Base-by-base conservation (phyloP, 176 grass and related monocot species). In the Oryza punctata region DNA sequence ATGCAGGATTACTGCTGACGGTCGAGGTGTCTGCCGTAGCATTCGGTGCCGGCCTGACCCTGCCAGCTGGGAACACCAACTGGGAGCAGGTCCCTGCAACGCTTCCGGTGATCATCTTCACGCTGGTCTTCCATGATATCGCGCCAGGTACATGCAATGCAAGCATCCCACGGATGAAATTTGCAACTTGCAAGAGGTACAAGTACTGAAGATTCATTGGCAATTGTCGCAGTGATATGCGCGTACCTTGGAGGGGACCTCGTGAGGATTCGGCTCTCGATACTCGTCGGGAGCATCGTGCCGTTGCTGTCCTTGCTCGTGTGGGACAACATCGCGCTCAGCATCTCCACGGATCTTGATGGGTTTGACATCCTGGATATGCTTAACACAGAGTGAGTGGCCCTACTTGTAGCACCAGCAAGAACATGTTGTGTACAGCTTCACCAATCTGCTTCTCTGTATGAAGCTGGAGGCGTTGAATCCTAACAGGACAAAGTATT, bases 91-190 rank as follows among this genome's bases (percentile, higher is more conserved):
- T 87, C 75, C 89, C 94, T 4, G 82, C 88, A 29, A 69, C 90
- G 38, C 72, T 97, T 11, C 94, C 90, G 0, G 92, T 89, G 76
- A 91, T 94, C 78, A 92, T 97, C 85, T 97, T 97, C 90, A 89
- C 92, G 46, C 86, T 94, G n/a, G 86, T 97, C 65, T 97, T 86
- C 87, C 91, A 94, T 79, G 94, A 97, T 61, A 97, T 90, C n/a
- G 70, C 80, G 28, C 94, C 91, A 82, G 94, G 94, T 97, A 85
- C 67, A 33, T 49, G 6, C 49, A 19, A 52, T 52, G 49, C 54
- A 60, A n/a, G 6, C 54, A 23, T 4, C 54, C 13, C 50, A 21
- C 16, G 50, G 12, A 60, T 60, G 54, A 9, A 59, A 60, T 60
- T 60, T 61, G 9, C 8, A 29, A 54, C 46, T 27, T 18, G 26